Evolutionary conservation across 495 filamentous ascomycete genomes (phyloP), one percentile per base, ranked within the genome.

Genomic region (Aspergillus hancockii): DNA sequence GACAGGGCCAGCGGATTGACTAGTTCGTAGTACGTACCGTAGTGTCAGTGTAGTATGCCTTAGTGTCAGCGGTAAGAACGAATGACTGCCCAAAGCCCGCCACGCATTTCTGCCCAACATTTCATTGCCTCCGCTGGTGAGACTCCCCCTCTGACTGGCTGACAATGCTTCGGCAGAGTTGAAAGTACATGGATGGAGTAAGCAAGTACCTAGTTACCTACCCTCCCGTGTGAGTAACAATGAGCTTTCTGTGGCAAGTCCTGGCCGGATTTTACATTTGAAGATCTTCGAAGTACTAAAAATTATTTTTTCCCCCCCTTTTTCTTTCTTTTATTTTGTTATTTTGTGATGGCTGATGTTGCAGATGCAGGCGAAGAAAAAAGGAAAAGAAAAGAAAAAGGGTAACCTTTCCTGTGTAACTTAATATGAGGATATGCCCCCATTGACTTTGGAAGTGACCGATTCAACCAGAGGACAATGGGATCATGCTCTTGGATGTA

Each of bases 21-120:
- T 47, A 47, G 43, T 23, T 23, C 12, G 43, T 47, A 47, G 43
- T 47, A 47, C 43, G 9, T 23, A 23, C 43, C 8, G 43, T 47
- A 47, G 19, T 47, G 43, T 47, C 43, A 47, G 18, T 23, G 19
- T 47, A 47, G 43, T 47, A 47, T 47, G 43, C 43, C 12, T 47
- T 47, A 47, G 43, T 47, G 49, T 52, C 49, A 52, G 49, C 18
- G 22, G 49, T 19, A 23, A 52, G 55, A 34, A 54, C 43, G 41
- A 52, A 59, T 55, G 34, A 62, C 52, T 75, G 75, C 73, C 73
- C 72, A 78, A 78, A 61, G 43, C 51, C 51, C 62, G 55, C 63
- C 74, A 75, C 71, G 68, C 72, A 78, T 78, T 71, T 53, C 51
- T 76, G 75, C 75, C 75, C 75, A 78, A 78, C 75, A 47, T 23